Conservation (phyloP, 805 yeast species). For the Saccharomycopsis sp. region DNA sequence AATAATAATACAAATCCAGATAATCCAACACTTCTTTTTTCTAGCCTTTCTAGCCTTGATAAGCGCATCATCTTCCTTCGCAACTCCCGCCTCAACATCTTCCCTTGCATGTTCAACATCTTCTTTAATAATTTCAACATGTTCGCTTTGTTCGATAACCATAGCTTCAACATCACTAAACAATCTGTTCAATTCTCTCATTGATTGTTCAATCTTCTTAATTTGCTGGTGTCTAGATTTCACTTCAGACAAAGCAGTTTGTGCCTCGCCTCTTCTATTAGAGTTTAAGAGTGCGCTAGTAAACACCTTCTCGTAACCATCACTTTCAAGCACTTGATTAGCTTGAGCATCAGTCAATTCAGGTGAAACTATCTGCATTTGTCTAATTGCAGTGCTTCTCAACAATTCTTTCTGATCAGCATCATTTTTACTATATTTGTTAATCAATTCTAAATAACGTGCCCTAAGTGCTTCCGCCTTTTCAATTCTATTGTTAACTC, state of each 20-base stretch:
- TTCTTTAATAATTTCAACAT: conserved; percentile 74
- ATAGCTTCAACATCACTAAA: conserved; percentile 94
- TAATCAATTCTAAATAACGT: conserved; percentile 78
- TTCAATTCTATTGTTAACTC: conserved; percentile 73
- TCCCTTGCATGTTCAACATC: conserved; percentile 78
- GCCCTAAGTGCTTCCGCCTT: conserved; percentile 88
- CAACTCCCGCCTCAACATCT: conserved; percentile 90
- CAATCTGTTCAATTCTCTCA: conserved; percentile 90
- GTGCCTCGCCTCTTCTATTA: conserved; percentile 89
- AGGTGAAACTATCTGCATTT: conserved; percentile 83
- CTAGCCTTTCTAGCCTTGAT: conserved; percentile 83
- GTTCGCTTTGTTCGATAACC: conserved; percentile 91
- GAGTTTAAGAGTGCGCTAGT: conserved; percentile 86
- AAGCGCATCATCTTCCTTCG: conserved; percentile 87
- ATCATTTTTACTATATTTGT: conserved; percentile 80
- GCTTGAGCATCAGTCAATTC: conserved; percentile 80
- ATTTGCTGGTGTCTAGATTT: conserved; percentile 94
- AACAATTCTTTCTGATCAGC: conserved; percentile 79
- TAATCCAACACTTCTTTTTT: conserved; percentile 83
- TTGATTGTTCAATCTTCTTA: conserved; percentile 87
- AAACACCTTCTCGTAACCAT: conserved; percentile 83
- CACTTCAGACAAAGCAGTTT: conserved; percentile 91
- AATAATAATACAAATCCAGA: conserved; percentile 53
- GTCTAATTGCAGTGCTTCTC: conserved; percentile 84
- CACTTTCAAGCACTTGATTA: conserved; percentile 75